Evolutionary conservation across 805 yeast species (phyloP).

Genomic region (Wickerhamiella dianesei): DNA sequence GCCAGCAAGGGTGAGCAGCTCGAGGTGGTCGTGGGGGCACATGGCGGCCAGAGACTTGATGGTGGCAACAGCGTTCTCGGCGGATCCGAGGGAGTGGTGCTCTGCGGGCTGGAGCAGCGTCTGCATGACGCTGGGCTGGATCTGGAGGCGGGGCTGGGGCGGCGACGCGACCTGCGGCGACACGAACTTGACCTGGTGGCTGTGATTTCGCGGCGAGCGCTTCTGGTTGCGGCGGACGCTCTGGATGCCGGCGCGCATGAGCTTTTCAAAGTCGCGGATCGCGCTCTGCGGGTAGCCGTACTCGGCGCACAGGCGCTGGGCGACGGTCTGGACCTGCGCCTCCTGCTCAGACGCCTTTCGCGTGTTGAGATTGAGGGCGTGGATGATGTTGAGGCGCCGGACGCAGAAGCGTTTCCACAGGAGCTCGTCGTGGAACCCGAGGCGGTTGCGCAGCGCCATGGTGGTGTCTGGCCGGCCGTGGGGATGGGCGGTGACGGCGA

Average conservation of each 20-base stretch:
- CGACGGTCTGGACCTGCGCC: constrained; percentile 62
- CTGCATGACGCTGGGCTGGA: not conserved
- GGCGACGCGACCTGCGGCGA: not conserved
- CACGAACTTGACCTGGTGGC: not conserved
- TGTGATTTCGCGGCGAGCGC: constrained; percentile 13
- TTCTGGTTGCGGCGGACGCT: constrained; percentile 73
- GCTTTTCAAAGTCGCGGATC: constrained; percentile 65
- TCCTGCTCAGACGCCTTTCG: constrained; percentile 91
- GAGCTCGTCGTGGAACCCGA: constrained; percentile 67
- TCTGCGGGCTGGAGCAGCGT: not conserved
- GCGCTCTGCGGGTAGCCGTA: constrained; percentile 52
- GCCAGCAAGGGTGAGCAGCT: not conserved
- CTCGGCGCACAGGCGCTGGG: constrained; percentile 61
- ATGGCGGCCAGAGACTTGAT: not conserved
- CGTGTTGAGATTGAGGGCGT: constrained; percentile 45
- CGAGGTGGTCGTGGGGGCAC: not conserved
- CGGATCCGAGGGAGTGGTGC: no score
- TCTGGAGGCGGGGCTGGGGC: not conserved
- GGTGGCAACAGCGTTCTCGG: not conserved
- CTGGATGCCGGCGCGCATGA: constrained; percentile 88
- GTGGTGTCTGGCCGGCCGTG: constrained; percentile 25
- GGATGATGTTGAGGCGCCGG: constrained; percentile 77
- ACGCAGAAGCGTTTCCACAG: constrained; percentile 88
- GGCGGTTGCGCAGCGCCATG: constrained; percentile 42
- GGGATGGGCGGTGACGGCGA: not conserved